These are phyloP conservation scores for Barnettozyma sucrosica DNA, from an alignment of 805 yeast genomes.

Conservation along the genomic window DNA sequence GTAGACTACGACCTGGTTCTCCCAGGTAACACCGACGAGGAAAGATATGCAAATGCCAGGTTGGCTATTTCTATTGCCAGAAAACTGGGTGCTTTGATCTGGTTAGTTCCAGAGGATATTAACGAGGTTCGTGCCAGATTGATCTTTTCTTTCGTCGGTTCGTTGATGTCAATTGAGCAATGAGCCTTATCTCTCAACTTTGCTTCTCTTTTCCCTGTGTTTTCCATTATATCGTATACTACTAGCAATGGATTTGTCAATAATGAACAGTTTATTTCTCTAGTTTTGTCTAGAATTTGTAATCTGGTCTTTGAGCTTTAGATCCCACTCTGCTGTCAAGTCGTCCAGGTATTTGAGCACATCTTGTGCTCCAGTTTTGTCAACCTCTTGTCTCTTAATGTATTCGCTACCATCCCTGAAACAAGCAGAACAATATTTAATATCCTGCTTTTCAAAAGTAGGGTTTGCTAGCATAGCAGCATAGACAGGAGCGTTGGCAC, in stretches of 20 bases:
- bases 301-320: conserved; percentile 67
- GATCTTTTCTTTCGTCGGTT: conserved; percentile 90
- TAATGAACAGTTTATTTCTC: conserved; percentile 1
- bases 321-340: conserved; percentile 66
- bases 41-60: conserved; percentile 88
- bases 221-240: background rate
- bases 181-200: background rate
- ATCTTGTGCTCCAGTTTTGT: conserved; percentile 57
- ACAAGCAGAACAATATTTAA: conserved; percentile 72
- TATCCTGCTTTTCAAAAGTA: conserved; percentile 37
- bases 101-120: conserved; percentile 99
- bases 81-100: conserved; percentile 93
- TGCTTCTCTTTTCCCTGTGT: background rate
- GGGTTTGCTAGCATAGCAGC: conserved; percentile 53
- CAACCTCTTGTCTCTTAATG: conserved; percentile 50
- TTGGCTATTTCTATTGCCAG: conserved; percentile 97
- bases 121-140: conserved; percentile 92
- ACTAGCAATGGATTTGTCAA: background rate
- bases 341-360: conserved; percentile 58
- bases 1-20: conserved; percentile 92
- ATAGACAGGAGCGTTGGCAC: conserved; percentile 81
- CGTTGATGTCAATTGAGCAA: conserved; percentile 70
- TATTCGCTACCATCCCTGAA: conserved; percentile 59
- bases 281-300: conserved; percentile 28
- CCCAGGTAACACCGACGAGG: conserved; percentile 75